phyloP scores from a whole-genome alignment of 1,284 basidiomycete genomes.

The Singerocomus rubriflavus region DNA sequence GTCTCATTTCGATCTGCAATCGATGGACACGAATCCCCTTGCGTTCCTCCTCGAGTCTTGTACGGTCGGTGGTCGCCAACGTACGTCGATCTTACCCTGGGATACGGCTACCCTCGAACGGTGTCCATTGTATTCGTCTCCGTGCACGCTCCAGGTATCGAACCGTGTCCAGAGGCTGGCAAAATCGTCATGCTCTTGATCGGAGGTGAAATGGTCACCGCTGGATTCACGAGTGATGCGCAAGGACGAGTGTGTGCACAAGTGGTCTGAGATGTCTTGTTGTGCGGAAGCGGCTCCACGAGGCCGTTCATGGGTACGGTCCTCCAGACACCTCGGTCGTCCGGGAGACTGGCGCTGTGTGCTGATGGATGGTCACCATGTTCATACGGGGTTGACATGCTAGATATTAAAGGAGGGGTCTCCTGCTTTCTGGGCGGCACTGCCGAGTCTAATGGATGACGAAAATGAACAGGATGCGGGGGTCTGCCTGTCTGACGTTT shows the following conservation, averaged over 20 bases:
- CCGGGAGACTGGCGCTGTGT: not conserved
- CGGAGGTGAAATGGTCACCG: constrained; percentile 58
- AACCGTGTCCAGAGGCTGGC: constrained; percentile 59
- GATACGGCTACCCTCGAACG: not conserved
- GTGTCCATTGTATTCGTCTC: not conserved
- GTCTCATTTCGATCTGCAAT: not conserved
- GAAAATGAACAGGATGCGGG: constrained; percentile 38
- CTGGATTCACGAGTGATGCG: constrained; percentile 49
- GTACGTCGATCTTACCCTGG: constrained; percentile 31
- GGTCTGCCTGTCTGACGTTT: not conserved
- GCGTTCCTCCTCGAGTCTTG: constrained; percentile 61
- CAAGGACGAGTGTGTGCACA: constrained; percentile 53
- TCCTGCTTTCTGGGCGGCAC: constrained; percentile 50
- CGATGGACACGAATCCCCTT: constrained; percentile 42
- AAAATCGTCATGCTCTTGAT: constrained; percentile 65
- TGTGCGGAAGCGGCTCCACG: constrained; percentile 45
- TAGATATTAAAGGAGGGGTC: constrained; percentile 63
- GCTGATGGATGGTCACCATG: constrained; percentile 4
- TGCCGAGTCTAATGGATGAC: constrained; percentile 45
- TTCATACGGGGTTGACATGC: constrained; percentile 49
- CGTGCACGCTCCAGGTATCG: constrained; percentile 42
- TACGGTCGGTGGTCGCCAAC: constrained; percentile 52
- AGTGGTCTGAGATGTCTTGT: constrained; percentile 63
- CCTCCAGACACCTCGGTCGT: not conserved
- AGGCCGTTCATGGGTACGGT: constrained; percentile 63